phyloP scores from a whole-genome alignment of 1,139 yeast species.

The Yamadazyma sp. region DNA sequence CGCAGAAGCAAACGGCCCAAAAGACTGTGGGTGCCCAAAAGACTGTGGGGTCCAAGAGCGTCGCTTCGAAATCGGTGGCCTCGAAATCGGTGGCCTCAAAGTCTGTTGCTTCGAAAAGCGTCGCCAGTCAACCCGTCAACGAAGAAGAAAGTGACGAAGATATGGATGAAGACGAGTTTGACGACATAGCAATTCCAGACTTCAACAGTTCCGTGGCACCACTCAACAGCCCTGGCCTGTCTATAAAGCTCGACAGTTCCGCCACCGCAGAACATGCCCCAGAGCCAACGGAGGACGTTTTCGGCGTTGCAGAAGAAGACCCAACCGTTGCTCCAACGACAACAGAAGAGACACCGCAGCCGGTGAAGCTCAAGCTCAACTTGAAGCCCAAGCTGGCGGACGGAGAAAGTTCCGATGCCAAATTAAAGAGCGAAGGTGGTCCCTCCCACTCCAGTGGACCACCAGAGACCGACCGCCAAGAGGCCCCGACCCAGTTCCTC shows the following conservation, averaged over 20 bases:
- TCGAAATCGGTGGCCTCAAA: neutral
- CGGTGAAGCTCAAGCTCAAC: conserved; percentile 6
- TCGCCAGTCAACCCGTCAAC: no score
- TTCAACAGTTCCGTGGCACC: no score
- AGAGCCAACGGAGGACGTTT: neutral
- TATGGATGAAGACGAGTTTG: neutral
- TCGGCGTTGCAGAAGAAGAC: neutral
- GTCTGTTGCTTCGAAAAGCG: neutral
- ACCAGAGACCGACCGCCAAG: no score
- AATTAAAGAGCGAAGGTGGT: no score
- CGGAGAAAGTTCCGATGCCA: no score
- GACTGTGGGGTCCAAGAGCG: neutral
- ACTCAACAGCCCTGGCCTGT: no score
- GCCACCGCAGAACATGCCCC: neutral
- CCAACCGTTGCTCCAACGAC: no score
- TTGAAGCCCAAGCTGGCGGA: conserved; percentile 1
- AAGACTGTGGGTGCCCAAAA: neutral
- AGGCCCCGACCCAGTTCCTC: no score
- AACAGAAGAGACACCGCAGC: neutral
- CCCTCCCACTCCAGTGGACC: no score
- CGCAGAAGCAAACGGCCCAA: neutral
- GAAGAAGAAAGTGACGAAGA: conserved; percentile 1
- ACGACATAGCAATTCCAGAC: neutral
- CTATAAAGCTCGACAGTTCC: neutral
- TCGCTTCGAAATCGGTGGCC: neutral